Evolutionary conservation across 78 protist genomes (phyloP), one percentile per base, ranked within the genome.

Genomic region (Bigelowiella natans): DNA sequence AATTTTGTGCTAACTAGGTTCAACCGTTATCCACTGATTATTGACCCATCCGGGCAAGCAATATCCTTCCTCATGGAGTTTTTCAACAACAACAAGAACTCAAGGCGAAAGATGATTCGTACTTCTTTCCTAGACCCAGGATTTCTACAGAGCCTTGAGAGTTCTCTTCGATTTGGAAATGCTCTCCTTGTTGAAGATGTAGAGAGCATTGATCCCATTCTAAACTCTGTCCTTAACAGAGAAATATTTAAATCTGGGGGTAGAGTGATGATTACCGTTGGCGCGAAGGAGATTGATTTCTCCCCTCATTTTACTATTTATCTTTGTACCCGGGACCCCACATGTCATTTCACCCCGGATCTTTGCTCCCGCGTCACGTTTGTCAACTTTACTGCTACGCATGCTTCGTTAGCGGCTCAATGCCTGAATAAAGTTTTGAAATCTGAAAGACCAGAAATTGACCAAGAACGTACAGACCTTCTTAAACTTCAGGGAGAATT

Each of bases 1-100:
- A n/a, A n/a, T n/a, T n/a, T n/a, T n/a, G n/a, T n/a, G n/a, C n/a
- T n/a, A n/a, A 83, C 89, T 38, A 82, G 98, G 28, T 88, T 38
- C 51, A 95, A 96, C 36, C 94, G 99, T 30, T 98, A 96, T 86
- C 99, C 99, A 36, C 96, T 98, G 83, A 93, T 98, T 29, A 93
- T 98, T 90, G 99, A 98, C 94, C 99, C 99, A 31, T 88, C 96
- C 18, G 99, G 98, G 73, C 98, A 97, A 88, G 99, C 98, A 0
- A 63, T 88, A 39, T 91, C 39, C 39, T 98, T 97, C 92, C 40
- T 98, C 34, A 91, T 94, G 89, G 64, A 39, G 37, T 51, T 51
- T 51, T 51, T 51, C 73, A 51, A 51, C 73, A 51, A 51, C 73
- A 7, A 18, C 7, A 51, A 51, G 40, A 2, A 34, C 89, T 83